Evolutionary conservation across 345 rosid genomes (phyloP).

Genomic region (Gossypium anomalum): DNA sequence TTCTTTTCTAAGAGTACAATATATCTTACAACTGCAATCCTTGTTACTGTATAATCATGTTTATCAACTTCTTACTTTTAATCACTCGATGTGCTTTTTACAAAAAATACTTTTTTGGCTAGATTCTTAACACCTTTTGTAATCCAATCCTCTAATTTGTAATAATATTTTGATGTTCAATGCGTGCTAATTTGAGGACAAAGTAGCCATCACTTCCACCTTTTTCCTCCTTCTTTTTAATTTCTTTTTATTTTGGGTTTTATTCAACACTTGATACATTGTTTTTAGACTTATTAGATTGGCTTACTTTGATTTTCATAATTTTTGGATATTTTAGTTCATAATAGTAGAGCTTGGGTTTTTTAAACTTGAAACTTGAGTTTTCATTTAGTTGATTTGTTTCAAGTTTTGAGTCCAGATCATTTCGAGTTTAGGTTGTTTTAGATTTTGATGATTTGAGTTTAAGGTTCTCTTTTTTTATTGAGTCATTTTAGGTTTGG

Average conservation of each 20-base stretch:
- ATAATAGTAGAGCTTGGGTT: no score
- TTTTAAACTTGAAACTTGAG: no score
- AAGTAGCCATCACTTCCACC: not conserved
- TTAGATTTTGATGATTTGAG: no score
- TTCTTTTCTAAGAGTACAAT: no score
- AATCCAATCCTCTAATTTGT: constrained; percentile 33
- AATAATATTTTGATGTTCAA: constrained; percentile 16
- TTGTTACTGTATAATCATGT: not conserved
- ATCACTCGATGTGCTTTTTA: constrained; percentile 31
- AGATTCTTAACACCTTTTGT: constrained; percentile 28
- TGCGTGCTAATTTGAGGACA: constrained; percentile 15
- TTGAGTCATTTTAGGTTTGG: no score
- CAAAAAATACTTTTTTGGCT: not conserved
- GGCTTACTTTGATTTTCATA: not conserved
- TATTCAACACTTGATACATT: not conserved
- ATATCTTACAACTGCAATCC: no score
- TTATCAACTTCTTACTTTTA: constrained; percentile 27
- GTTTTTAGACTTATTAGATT: not conserved
- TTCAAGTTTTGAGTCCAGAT: no score
- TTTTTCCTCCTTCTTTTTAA: not conserved
- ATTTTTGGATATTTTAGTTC: no score
- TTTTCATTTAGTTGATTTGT: no score
- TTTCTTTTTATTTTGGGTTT: not conserved
- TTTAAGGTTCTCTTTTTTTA: no score
- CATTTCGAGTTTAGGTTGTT: no score